phyloP scores from a whole-genome alignment of 345 rosid genomes.

The Turnera subulata region DNA sequence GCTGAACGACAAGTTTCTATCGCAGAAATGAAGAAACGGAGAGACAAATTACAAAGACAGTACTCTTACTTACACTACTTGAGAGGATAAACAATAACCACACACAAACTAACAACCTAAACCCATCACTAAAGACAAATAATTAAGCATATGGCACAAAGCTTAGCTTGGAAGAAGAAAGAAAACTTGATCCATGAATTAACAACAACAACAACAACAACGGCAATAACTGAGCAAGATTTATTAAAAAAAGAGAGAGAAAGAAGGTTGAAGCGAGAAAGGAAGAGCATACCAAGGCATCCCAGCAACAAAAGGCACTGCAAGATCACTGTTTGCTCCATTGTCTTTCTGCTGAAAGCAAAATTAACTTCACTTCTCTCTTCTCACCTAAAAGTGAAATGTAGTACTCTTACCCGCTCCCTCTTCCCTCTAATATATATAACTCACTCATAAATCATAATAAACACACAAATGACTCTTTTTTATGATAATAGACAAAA shows the following conservation, averaged over 20 bases:
- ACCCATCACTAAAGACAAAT: too few relatives aligned
- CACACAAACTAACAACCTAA: too few relatives aligned
- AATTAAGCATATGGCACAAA: too few relatives aligned
- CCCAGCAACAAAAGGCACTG: conserved; percentile 23
- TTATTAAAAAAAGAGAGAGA: not conserved
- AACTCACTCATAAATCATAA: not conserved
- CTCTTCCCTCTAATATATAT: not conserved
- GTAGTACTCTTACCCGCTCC: not conserved
- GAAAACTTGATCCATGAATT: too few relatives aligned
- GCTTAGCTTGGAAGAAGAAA: too few relatives aligned
- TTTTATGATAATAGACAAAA: too few relatives aligned
- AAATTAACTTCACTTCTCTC: too few relatives aligned
- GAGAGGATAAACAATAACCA: too few relatives aligned
- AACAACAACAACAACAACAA: too few relatives aligned
- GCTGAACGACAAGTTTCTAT: not conserved
- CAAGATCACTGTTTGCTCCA: conserved; percentile 18
- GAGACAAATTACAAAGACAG: not conserved
- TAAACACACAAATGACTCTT: too few relatives aligned
- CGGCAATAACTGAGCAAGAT: too few relatives aligned
- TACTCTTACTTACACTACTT: too few relatives aligned
- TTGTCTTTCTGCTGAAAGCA: not conserved
- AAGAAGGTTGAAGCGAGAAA: not conserved
- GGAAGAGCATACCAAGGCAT: conserved; percentile 31
- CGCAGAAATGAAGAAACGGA: not conserved
- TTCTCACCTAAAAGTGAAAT: not conserved